These are phyloP conservation scores for Penicillium sp. DNA, from an alignment of 2,329 filamentous ascomycete species.

Conservation along the genomic window DNA sequence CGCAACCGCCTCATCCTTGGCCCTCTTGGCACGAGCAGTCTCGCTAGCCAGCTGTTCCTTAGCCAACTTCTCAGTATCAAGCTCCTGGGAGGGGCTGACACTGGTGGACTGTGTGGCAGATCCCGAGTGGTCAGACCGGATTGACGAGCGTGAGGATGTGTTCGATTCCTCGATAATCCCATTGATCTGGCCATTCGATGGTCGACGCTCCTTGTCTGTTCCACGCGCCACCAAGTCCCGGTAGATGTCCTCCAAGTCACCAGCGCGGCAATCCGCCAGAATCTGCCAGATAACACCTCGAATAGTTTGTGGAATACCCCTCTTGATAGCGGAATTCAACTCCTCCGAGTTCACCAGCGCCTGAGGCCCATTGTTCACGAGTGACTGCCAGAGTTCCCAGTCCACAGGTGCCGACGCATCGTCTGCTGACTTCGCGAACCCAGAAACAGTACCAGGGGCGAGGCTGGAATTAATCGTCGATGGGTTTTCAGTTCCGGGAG, in stretches of 20 bases:
- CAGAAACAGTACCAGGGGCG: slow-evolving; percentile 81
- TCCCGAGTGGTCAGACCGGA: slow-evolving; percentile 74
- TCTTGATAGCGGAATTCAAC: slow-evolving; percentile 84
- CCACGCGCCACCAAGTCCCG: slow-evolving; percentile 75
- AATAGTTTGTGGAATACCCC: slow-evolving; percentile 90
- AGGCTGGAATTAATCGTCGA: slow-evolving; percentile 67
- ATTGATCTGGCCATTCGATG: slow-evolving; percentile 51
- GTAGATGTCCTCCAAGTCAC: slow-evolving; percentile 85
- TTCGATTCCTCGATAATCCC: slow-evolving; percentile 64
- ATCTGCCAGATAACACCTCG: slow-evolving; percentile 99
- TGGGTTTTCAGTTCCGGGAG: slow-evolving; percentile 52
- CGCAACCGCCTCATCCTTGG: slow-evolving; percentile 72
- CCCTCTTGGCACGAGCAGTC: slow-evolving; percentile 72
- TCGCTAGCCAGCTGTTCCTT: slow-evolving; percentile 65
- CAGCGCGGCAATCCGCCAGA: slow-evolving; percentile 89
- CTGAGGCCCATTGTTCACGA: slow-evolving; percentile 90
- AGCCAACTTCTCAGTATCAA: slow-evolving; percentile 61
- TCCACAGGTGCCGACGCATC: slow-evolving; percentile 75
- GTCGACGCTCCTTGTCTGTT: slow-evolving; percentile 67
- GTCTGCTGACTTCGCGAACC: slow-evolving; percentile 68
- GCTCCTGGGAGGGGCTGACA: slow-evolving; percentile 59
- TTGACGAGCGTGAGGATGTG: slow-evolving; percentile 78
- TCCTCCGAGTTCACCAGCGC: slow-evolving; percentile 89
- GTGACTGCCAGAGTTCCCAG: slow-evolving; percentile 96
- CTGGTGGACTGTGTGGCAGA: slow-evolving; percentile 58